Conservation (phyloP, 306 rosid species). For the Arachis hypogaea region DNA sequence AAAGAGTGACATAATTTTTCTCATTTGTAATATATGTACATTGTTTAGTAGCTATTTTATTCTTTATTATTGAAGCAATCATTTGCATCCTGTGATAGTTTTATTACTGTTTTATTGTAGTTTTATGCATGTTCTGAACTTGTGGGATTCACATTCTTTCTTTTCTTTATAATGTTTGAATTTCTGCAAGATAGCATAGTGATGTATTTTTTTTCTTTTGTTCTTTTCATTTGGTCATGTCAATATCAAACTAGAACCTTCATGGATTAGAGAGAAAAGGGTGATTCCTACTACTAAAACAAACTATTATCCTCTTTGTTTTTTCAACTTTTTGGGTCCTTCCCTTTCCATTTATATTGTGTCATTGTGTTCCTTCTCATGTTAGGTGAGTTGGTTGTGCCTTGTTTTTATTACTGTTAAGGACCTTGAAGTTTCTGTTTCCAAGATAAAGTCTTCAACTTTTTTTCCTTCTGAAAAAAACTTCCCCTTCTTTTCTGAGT, state of each 20-base stretch:
- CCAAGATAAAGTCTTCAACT: background rate
- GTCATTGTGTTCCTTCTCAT: slow-evolving; percentile 19
- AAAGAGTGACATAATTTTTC: too few relatives aligned
- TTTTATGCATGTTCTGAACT: background rate
- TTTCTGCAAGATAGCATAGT: background rate
- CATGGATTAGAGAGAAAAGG: background rate
- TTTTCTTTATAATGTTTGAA: slow-evolving; percentile 26
- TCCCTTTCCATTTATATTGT: background rate
- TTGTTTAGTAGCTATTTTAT: background rate
- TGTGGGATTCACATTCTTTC: slow-evolving; percentile 12
- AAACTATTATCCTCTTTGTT: background rate
- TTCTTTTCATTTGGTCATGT: background rate
- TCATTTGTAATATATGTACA: background rate
- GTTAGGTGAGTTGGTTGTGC: slow-evolving; percentile 31
- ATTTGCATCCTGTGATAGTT: slow-evolving; percentile 16
- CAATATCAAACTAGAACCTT: slow-evolving; percentile 14
- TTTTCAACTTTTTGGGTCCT: background rate
- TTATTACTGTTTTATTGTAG: slow-evolving; percentile 17
- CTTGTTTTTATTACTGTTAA: slow-evolving; percentile 14
- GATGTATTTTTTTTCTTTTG: background rate
- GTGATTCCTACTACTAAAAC: background rate
- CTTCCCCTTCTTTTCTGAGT: slow-evolving; percentile 13
- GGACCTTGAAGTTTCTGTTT: slow-evolving; percentile 17
- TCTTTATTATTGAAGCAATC: slow-evolving; percentile 6
- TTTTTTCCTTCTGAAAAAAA: slow-evolving; percentile 2